Base-by-base conservation (phyloP, 2,329 filamentous ascomycete genomes). In the Neonectria magnoliae region DNA sequence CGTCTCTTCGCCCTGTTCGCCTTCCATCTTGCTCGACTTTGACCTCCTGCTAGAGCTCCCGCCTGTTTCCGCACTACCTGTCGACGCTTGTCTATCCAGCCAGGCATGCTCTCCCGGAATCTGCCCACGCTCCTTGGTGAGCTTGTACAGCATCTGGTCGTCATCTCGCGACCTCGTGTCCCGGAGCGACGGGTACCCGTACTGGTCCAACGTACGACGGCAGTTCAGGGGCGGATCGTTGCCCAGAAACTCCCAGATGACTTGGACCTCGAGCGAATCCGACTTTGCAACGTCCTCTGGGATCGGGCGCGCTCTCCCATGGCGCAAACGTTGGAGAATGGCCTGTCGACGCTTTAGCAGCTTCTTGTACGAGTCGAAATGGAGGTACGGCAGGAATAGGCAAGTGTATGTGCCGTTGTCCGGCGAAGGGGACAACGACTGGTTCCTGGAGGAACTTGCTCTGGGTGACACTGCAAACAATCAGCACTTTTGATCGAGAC, bases 121-220 rank as follows among this genome's bases (percentile, higher is more conserved):
- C 13, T 71, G 71, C 1, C 69, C 61, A 2, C 82, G 76, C 60
- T 85, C 79, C 68, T 87, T 88, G 2, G 87, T 89, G 2, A 90
- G 77, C 68, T 91, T 91, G 75, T 90, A 91, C 7, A 91, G 76
- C 85, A 91, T 90, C 73, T 91, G 88, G 45, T 91, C 88, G 47
- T 89, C 87, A 45, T 91, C 89, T 18, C 88, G 79, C 0, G 87
- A 85, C 45, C 86, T 78, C 0, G 88, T 90, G 36, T 90, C 88
- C 10, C 83, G 79, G 0, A 91, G 77, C 2, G 86, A 87, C 0
- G 88, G 88, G 58, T 90, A 90, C 0, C 86, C 87, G 60, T 84
- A 91, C 68, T 91, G 88, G 62, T 91, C 88, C 5, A 91, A 72
- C 0, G 88, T 90, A 6, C 88, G 81, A 1, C 88, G 83, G 38